Percentiles rank a stretch among this genome's conserved stretches.
Evolutionary conservation across 768 basidiomycete genomes (phyloP).

Genomic region (Mycena kentingensis): DNA sequence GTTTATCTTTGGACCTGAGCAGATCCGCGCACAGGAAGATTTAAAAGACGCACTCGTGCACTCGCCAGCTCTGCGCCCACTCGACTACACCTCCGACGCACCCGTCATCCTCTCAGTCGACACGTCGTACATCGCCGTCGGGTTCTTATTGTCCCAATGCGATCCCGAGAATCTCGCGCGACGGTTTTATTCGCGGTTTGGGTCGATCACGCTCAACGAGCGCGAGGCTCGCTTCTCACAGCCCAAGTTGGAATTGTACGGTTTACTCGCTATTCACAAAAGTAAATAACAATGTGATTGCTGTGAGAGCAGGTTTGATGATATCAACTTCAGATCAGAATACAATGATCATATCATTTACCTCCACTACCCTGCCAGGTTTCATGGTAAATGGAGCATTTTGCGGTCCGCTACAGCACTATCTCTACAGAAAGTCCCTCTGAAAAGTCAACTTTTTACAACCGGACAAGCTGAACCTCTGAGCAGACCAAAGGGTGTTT

Average conservation of each 20-base stretch:
- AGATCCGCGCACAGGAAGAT: constrained; percentile 4
- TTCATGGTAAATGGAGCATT: too few species aligned
- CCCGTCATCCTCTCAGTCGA: constrained; percentile 33
- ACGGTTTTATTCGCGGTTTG: constrained; percentile 23
- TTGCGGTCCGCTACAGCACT: too few species aligned
- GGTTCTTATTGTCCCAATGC: constrained; percentile 29
- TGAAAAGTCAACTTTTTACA: too few species aligned
- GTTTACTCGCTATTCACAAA: too few species aligned
- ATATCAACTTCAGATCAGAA: too few species aligned
- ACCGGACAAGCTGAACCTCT: too few species aligned
- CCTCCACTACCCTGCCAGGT: too few species aligned
- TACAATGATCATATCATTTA: too few species aligned
- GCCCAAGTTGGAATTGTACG: constrained; percentile 33
- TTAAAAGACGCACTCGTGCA: constrained; percentile 20
- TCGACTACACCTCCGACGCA: constrained; percentile 26
- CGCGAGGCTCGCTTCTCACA: constrained; percentile 23
- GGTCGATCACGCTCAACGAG: constrained; percentile 33
- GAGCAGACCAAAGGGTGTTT: too few species aligned
- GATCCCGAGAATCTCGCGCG: constrained; percentile 1
- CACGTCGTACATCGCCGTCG: constrained; percentile 28
- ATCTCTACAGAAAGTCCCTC: too few species aligned
- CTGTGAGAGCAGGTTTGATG: too few species aligned
- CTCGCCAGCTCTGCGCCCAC: constrained; percentile 24
- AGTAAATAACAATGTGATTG: too few species aligned
- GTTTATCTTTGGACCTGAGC: constrained; percentile 23